Evolutionary conservation across 352 stramenopile genomes (phyloP).

Genomic region (Phytopythium cucurbitacearum): DNA sequence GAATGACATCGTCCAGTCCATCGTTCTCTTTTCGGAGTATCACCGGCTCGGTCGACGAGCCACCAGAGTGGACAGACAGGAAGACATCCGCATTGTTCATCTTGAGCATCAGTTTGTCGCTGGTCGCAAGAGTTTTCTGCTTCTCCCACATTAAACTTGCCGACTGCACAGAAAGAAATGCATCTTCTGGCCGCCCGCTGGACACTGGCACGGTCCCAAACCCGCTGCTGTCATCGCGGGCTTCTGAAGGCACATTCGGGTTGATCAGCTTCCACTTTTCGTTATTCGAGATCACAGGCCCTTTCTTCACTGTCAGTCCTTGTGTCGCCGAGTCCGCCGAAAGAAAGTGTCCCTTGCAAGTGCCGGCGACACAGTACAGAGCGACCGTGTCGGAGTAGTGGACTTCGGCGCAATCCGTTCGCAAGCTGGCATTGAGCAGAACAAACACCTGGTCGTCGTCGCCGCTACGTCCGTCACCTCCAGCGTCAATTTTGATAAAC

Average conservation of each 20-base stretch:
- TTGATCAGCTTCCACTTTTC: slow-evolving; percentile 83
- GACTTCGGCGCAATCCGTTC: slow-evolving; percentile 60
- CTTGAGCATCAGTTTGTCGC: slow-evolving; percentile 71
- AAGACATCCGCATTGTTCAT: slow-evolving; percentile 59
- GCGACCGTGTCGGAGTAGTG: slow-evolving; percentile 75
- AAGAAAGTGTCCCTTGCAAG: slow-evolving; percentile 67
- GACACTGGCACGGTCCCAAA: neutral
- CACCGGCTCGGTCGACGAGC: slow-evolving; percentile 28
- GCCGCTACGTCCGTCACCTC: slow-evolving; percentile 58
- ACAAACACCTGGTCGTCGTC: slow-evolving; percentile 80
- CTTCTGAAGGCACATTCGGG: slow-evolving; percentile 26
- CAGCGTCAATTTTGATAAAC: slow-evolving; percentile 33
- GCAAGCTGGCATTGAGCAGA: slow-evolving; percentile 67
- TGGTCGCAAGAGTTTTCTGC: slow-evolving; percentile 59
- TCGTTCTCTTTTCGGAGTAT: slow-evolving; percentile 49
- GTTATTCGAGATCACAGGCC: slow-evolving; percentile 65
- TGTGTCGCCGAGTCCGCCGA: slow-evolving; percentile 60
- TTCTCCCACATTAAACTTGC: slow-evolving; percentile 47
- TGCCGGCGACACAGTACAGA: slow-evolving; percentile 67
- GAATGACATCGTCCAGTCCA: slow-evolving; percentile 38
- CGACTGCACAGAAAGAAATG: slow-evolving; percentile 35
- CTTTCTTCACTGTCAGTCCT: slow-evolving; percentile 61
- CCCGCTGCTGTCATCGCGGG: slow-evolving; percentile 10
- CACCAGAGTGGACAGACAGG: slow-evolving; percentile 23
- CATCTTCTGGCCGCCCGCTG: slow-evolving; percentile 11